Base-by-base conservation (phyloP, 441 rosid genomes). In the Omphalea diandra region DNA sequence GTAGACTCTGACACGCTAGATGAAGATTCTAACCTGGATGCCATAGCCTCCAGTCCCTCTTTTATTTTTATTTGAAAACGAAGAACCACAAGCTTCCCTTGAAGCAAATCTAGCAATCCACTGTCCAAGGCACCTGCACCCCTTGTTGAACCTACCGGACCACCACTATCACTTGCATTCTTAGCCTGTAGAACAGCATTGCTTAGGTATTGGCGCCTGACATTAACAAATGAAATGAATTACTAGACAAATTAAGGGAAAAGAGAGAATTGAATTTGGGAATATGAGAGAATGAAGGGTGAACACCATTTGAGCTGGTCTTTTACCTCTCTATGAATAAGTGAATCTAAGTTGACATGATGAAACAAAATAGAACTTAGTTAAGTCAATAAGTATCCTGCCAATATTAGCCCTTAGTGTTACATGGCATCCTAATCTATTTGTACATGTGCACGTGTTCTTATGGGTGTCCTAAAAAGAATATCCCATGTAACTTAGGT, bases 171-270 rank as follows among this genome's bases (percentile, higher is more conserved):
- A 75, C 88, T 84, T 56, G 97, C 95, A 86, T 83, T 93, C 85
- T 91, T 95, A 72, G 98, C 98, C 80, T 95, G 99, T 50, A 95
- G 80, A 78, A 95, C 97, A 54, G 99, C 97, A 74, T 85, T 93
- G 77, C 98, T 89, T 49, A 93, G 86, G 83, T 89, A 89, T 68
- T 88, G 93, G 68, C 83, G 87, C 97, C 99, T 95, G 86, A 70
- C 35, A 80, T 69, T 53, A 65, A 70, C 73, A 77, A 75, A 80
- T 18, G 43, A 65, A 65, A 80, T 61, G 44, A 74, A 65, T 60
- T 63, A 71, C 71, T 60, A 79, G 77, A 66, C n/a, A 35, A 32
- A 17, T 65, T 35, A 29, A 46, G 29, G 11, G 31, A 43, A 46
- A 22, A 17, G 17, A 33, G 5, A 44, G 22, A 71, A 43, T 29